These are phyloP conservation scores for Tolypocladium endophyticum DNA, from an alignment of 2,329 filamentous ascomycete species.

Conservation along the genomic window DNA sequence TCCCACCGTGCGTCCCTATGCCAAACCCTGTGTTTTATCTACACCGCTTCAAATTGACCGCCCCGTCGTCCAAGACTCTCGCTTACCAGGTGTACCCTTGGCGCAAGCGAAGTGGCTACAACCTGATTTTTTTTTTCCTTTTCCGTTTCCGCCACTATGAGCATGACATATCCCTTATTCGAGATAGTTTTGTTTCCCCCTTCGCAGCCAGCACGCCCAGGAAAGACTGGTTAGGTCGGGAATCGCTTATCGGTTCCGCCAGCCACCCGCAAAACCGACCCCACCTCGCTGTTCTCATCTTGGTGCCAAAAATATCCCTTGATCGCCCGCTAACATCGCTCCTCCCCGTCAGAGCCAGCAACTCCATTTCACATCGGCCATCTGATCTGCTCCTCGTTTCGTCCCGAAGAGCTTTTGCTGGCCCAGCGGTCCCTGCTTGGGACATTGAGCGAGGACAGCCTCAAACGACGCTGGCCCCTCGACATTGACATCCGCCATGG, in stretches of 20 bases:
- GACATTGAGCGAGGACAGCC: background rate
- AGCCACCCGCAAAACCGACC: background rate
- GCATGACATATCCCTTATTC: background rate
- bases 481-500: slow-evolving; percentile 27
- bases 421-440: background rate
- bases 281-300: background rate
- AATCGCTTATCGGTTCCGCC: background rate
- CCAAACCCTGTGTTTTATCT: background rate
- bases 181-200: background rate
- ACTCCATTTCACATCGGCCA: background rate
- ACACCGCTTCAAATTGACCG: background rate
- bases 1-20: background rate
- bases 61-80: background rate
- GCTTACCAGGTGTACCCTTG: background rate
- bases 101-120: background rate
- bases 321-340: background rate
- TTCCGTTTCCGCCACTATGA: background rate
- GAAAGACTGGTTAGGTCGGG: background rate
- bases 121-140: no score
- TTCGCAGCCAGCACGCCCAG: background rate
- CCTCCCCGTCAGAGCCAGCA: background rate
- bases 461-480: background rate
- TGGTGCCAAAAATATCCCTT: background rate
- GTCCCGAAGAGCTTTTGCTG: background rate
- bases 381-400: background rate